phyloP scores from a whole-genome alignment of 371 early-diverging fungal genomes.

The Circinella minor region DNA sequence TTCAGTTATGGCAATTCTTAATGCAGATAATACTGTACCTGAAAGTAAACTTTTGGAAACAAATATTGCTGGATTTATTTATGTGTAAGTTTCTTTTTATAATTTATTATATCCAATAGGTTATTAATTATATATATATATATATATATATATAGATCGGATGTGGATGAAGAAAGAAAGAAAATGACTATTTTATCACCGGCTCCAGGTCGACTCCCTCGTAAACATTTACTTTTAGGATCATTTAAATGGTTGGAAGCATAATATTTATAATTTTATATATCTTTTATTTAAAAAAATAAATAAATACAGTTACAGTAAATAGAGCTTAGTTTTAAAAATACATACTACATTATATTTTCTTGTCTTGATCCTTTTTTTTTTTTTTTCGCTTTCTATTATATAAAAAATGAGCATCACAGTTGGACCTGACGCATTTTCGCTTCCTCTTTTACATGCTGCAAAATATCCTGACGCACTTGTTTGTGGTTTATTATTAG shows the following conservation, averaged over 20 bases:
- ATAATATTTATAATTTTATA: slow-evolving; percentile 9
- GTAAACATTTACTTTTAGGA: slow-evolving; percentile 81
- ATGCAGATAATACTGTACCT: slow-evolving; percentile 62
- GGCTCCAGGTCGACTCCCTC: slow-evolving; percentile 86
- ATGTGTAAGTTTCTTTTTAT: slow-evolving; percentile 62
- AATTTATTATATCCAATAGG: not conserved
- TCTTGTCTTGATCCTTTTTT: not conserved
- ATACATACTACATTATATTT: not conserved
- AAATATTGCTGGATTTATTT: slow-evolving; percentile 87
- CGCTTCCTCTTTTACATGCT: slow-evolving; percentile 77
- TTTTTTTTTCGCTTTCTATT: not conserved
- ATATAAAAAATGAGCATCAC: slow-evolving; percentile 5
- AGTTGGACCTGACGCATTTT: slow-evolving; percentile 65
- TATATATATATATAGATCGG: slow-evolving; percentile 58
- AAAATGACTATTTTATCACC: slow-evolving; percentile 88
- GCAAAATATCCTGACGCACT: slow-evolving; percentile 77
- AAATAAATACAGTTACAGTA: not conserved
- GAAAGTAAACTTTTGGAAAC: slow-evolving; percentile 72
- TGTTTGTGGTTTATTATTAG: slow-evolving; percentile 75
- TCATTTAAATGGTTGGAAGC: slow-evolving; percentile 84
- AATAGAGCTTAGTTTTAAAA: not conserved
- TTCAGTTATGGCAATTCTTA: slow-evolving; percentile 84
- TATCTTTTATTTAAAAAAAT: not conserved
- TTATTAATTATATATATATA: not conserved
- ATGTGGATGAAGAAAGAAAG: slow-evolving; percentile 79